Base-by-base conservation (phyloP, 1,284 basidiomycete genomes). In the Melampsora larici-populina region DNA sequence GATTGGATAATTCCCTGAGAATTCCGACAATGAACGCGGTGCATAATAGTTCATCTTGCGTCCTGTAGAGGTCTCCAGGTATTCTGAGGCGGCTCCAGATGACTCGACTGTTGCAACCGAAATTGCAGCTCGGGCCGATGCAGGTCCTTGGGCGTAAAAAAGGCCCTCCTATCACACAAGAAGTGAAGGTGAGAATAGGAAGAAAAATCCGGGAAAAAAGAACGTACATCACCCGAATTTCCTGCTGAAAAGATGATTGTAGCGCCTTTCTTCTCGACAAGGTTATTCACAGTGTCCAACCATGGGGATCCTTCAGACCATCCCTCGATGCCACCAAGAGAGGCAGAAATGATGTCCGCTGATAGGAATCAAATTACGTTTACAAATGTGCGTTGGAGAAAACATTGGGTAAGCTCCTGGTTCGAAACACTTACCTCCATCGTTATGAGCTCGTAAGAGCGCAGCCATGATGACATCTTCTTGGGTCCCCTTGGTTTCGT, bases 31-130 rank as follows among this genome's bases (percentile, higher is more conserved):
- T n/a, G 68, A 43, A 48, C 48, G 62, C 5, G 76, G 67, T 13
- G 68, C 63, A 8, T n/a, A 48, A 51, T 78, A 78, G 4, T 26
- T 55, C 24, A 78, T 29, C 17, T 64, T 31, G 46, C 33, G 26
- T 18, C 76, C 68, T 26, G 68, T 70, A 11, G 68, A 78, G 46
- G 48, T 71, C n/a, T n/a, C 26, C 1, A 71, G 64, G 33, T 55
- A 43, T 31, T 55, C 40, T 36, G 48, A 17, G 21, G 70, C 36
- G 17, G n/a, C 31, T 15, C 40, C 33, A 7, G 40, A 43, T 8
- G 67, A 29, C 48, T 71, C 62, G 11, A 71, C 76, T 29, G 76
- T 70, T 9, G 67, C 76, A 64, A 78, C 76, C 15, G 76, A 70
- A 43, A 78, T 78, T 3, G 68, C 68, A 58, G 63, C 65, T 36